Base-by-base conservation (phyloP, 1,284 basidiomycete genomes). In the Coniferiporia weirii region DNA sequence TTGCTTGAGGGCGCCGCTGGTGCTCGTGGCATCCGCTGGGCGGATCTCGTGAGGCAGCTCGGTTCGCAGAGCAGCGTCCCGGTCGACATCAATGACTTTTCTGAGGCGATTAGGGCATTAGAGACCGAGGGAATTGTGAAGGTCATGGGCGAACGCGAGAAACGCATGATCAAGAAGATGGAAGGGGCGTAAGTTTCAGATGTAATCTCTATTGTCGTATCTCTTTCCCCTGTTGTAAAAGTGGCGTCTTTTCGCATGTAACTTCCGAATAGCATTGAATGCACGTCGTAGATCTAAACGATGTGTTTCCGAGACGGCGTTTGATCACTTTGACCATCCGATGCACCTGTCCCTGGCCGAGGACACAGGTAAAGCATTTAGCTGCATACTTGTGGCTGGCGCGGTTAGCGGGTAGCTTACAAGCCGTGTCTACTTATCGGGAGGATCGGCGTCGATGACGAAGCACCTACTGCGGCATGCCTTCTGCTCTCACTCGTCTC, bases 101-200 rank as follows among this genome's bases (percentile, higher is more conserved):
- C 79, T 38, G 91, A 95, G 72, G 89, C 93, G 27, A 79, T 96
- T 61, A 86, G 82, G 68, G 79, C 76, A 13, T 72, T 97, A 64
- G 85, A 91, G 76, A 87, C 84, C 59, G 94, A 97, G 72, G 93
- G 94, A 0, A 56, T 87, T 40, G 74, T 95, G 60, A 93, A 87
- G 70, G 87, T 95, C 15, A 79, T 91, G 17, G 93, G 93, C 1
- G 93, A 95, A 69, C 79, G 91, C 58, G 93, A 96, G 49, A 85
- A 79, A 74, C 82, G 93, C 69, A 86, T 83, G 67, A 93, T 96
- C 69, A 80, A 87, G 66, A 66, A 75, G 47, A 71, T 78, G 6
- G 74, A 74, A 27, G 70, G 71, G 10, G 69, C 68, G 10, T 72
- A 59, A 67, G 27, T 27, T 27, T 27, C 27, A 27, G 27, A 27